These are phyloP conservation scores for Aaosphaeria arxii DNA, from an alignment of 2,329 filamentous ascomycete species.

Conservation along the genomic window DNA sequence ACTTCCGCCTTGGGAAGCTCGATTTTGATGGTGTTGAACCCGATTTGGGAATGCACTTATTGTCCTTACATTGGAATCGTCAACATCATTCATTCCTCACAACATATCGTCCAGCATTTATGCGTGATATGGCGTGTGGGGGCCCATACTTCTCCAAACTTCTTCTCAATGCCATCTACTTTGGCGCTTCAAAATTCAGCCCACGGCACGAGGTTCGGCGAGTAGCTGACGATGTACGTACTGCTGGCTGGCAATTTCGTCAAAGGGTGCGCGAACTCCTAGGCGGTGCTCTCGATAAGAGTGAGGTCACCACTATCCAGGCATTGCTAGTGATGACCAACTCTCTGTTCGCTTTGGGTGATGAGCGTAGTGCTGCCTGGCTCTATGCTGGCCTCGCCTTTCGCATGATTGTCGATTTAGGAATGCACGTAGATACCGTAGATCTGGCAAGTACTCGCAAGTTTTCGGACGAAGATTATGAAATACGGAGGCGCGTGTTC, in stretches of 20 bases:
- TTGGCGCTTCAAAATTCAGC: constrained; percentile 47
- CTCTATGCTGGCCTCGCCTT: constrained; percentile 58
- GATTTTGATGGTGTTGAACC: constrained; percentile 57
- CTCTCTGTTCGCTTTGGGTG: constrained; percentile 50
- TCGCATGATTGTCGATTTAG: constrained; percentile 54
- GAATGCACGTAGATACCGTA: constrained; percentile 48
- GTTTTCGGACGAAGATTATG: constrained; percentile 46
- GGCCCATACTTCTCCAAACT: constrained; percentile 58
- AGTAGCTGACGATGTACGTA: constrained; percentile 46
- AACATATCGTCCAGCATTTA: constrained; percentile 50
- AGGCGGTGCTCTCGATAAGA: constrained; percentile 45
- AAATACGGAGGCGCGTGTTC: constrained; percentile 44
- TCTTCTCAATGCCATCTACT: constrained; percentile 55
- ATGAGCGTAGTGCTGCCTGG: constrained; percentile 55
- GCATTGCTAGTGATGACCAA: constrained; percentile 53
- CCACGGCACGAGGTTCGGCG: constrained; percentile 45
- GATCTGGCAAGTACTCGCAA: constrained; percentile 26
- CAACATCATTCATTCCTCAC: constrained; percentile 50
- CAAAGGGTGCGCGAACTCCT: constrained; percentile 48
- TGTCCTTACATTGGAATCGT: constrained; percentile 53
- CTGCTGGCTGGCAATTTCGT: constrained; percentile 49
- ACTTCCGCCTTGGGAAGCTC: constrained; percentile 45
- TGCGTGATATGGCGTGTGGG: constrained; percentile 46
- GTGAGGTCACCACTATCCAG: constrained; percentile 54
- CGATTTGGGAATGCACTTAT: constrained; percentile 51